Percentiles rank a stretch among this genome's conserved stretches.
These are phyloP conservation scores for Pythium sukuiense DNA, from an alignment of 352 stramenopile genomes.

Conservation along the genomic window DNA sequence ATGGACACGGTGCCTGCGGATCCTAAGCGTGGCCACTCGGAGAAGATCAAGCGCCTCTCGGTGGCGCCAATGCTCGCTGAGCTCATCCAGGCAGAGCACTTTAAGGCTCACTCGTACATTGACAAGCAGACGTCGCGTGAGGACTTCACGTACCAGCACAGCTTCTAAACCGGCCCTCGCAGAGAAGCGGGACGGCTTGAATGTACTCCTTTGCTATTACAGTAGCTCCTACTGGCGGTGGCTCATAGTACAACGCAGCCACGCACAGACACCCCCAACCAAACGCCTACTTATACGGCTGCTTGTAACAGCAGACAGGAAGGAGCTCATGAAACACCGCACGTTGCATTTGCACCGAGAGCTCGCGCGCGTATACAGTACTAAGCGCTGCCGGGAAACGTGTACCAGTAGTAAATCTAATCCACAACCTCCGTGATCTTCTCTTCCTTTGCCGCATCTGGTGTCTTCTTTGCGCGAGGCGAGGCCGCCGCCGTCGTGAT, in stretches of 20 bases:
- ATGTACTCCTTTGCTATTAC: constrained; percentile 2
- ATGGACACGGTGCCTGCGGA: constrained; percentile 88
- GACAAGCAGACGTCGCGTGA: constrained; percentile 81
- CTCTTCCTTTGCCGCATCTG: background rate
- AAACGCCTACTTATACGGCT: too few species aligned
- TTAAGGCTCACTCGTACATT: constrained; percentile 90
- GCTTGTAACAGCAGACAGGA: too few species aligned
- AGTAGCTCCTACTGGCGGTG: background rate
- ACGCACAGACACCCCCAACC: too few species aligned
- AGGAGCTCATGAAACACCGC: too few species aligned
- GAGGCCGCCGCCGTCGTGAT: constrained; percentile 14
- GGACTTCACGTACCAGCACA: constrained; percentile 87
- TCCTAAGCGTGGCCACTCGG: constrained; percentile 54
- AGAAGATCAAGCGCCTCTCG: constrained; percentile 89
- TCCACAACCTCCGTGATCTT: constrained; percentile 3
- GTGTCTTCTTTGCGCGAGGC: background rate
- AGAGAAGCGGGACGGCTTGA: background rate
- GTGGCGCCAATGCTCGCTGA: constrained; percentile 89
- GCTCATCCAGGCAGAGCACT: constrained; percentile 90
- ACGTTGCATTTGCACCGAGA: too few species aligned
- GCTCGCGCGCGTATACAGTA: too few species aligned
- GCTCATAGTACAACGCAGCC: too few species aligned
- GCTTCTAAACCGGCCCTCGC: constrained; percentile 47
- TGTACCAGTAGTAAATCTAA: background rate
- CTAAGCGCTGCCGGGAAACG: too few species aligned